A percentile compares a stretch with the other conserved stretches of the same genome.
Conservation (phyloP, 768 basidiomycete species). For the Collybia nuda region DNA sequence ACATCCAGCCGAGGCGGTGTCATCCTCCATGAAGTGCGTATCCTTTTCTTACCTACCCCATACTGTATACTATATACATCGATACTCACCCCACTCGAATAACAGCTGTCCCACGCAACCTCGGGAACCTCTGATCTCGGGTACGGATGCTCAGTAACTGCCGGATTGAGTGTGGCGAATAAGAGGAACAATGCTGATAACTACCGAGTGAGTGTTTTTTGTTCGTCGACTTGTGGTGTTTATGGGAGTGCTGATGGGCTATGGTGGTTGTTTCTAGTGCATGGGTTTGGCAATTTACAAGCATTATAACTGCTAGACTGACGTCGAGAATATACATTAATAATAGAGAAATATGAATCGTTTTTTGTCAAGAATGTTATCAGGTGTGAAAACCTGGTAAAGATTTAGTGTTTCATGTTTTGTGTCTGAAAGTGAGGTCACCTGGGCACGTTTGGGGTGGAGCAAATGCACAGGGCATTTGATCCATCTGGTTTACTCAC, state of each 20-base stretch:
- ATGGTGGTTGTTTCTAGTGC: background rate
- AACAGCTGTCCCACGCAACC: slow-evolving; percentile 8
- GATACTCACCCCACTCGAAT: too few relatives aligned
- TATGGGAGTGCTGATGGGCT: background rate
- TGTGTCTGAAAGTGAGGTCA: too few relatives aligned
- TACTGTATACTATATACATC: too few relatives aligned
- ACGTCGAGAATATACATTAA: too few relatives aligned
- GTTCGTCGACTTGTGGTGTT: background rate
- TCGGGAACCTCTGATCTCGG: slow-evolving; percentile 6
- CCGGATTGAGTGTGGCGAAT: slow-evolving; percentile 2
- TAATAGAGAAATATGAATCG: too few relatives aligned
- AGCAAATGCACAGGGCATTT: too few relatives aligned
- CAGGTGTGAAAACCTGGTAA: too few relatives aligned
- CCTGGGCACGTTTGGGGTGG: too few relatives aligned
- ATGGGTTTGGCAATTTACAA: slow-evolving; percentile 9
- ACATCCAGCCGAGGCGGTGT: slow-evolving; percentile 8
- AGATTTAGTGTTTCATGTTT: too few relatives aligned
- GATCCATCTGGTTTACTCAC: too few relatives aligned
- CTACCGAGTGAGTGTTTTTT: slow-evolving; percentile 1
- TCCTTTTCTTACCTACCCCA: background rate
- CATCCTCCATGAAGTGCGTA: slow-evolving; percentile 7
- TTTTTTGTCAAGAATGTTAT: too few relatives aligned
- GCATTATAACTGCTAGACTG: slow-evolving; percentile 7
- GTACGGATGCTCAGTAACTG: slow-evolving; percentile 9
- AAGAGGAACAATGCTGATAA: slow-evolving; percentile 10